These are phyloP conservation scores for Cavenderia fasciculata DNA, from an alignment of 78 protist genomes.

Conservation along the genomic window DNA sequence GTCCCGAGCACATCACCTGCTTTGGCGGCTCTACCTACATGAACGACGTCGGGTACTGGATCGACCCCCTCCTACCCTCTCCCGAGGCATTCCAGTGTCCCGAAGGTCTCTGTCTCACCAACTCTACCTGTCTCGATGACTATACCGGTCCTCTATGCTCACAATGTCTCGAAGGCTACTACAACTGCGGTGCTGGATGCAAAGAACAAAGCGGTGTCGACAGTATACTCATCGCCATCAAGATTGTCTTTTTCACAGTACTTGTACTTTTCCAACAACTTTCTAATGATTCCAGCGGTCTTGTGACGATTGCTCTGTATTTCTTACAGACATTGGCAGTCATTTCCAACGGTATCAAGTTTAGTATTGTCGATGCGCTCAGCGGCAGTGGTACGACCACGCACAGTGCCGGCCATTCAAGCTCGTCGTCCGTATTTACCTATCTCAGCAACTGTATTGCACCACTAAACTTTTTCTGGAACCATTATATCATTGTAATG, in stretches of 20 bases:
- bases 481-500: conserved; percentile 41
- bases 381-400: conserved; percentile 37
- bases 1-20: conserved; percentile 29
- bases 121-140: neutral
- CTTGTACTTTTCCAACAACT: conserved; percentile 51
- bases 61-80: neutral
- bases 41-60: conserved; percentile 29
- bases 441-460: conserved; percentile 37
- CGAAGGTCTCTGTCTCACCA: conserved; percentile 6
- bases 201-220: neutral
- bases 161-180: conserved; percentile 28
- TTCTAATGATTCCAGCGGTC: conserved; percentile 21
- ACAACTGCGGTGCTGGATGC: conserved; percentile 72
- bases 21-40: neutral
- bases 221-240: neutral
- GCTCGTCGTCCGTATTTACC: neutral
- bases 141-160: conserved; percentile 49
- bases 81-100: conserved; percentile 47
- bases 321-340: conserved; percentile 57
- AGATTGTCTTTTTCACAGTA: neutral
- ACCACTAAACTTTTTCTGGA: conserved; percentile 31
- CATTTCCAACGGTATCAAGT: conserved; percentile 57
- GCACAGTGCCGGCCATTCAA: neutral
- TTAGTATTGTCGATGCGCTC: conserved; percentile 7
- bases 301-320: conserved; percentile 41